Base-by-base conservation (phyloP, 192 early-diverging fungal species). In the Diversispora epigaea region DNA sequence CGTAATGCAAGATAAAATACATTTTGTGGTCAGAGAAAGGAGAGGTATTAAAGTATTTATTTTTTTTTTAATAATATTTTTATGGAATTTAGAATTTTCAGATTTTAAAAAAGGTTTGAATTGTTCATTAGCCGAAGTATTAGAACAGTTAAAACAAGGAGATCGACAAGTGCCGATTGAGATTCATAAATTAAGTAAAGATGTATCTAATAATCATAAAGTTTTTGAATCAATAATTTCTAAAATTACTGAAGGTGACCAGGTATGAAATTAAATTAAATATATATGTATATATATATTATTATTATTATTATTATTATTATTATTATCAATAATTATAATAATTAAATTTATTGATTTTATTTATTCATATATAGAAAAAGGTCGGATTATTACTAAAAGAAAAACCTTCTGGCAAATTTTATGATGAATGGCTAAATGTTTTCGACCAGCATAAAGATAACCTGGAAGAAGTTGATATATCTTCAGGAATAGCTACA, bases 371-470 rank as follows among this genome's bases (percentile, higher is more conserved):
- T n/a, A n/a, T n/a, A n/a, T 81, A 86, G 83, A 86, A 87, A 71
- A 85, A 85, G 12, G 76, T 97, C 21, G 97, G 97, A 66, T 81
- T 90, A 41, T 83, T 98, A 54, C 64, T 86, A 46, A 93, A 93
- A 80, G 95, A 99, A 73, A 84, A 85, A 45, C 83, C 83, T 25
- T 78, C 77, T 25, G 95, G 96, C 68, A 91, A 92, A 76, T 84
- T 94, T 64, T 86, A 90, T 4, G 82, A 85, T 49, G 93, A 94
- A 73, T 99, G 96, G 95, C 81, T 86, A 58, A 80, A 81, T 7
- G 90, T 89, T 17, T 77, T 92, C 41, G 84, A 84, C 4, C 75
- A 80, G 0, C 81, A 80, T 4, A 79, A 80, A 19, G 81, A 80
- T 19, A 73, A 68, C 14, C 84, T 95, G 60, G 88, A 91, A n/a